Base-by-base conservation (phyloP, 129 eudicot genomes). In the Helichrysum umbraculigerum region DNA sequence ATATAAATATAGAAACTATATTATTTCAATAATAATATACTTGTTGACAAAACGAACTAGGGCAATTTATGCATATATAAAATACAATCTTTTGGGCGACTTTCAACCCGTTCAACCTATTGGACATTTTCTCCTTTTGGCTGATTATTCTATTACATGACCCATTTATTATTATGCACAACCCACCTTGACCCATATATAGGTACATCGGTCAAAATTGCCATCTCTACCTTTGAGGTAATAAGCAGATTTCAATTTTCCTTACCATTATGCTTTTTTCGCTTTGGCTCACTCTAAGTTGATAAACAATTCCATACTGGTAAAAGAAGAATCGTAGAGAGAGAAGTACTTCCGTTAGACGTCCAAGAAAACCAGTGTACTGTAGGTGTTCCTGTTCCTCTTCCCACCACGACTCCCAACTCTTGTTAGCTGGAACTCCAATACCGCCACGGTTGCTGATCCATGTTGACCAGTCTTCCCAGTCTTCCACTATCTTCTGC, bases 401-500 rank as follows among this genome's bases (percentile, higher is more conserved):
- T 47, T 86, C 93, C 99, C 99, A 95, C 99, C 99, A 95, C 1
- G 99, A 95, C 56, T 95, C 99, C 99, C 99, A 95, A 65, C 99
- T 95, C 87, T 91, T 95, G 80, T 79, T 85, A 58, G 99, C 97
- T 1, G 99, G 97, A 66, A 95, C 96, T 42, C 99, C 99, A 71
- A 95, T 89, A 2, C 99, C 99, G 3, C 99, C 99, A 17, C 71
- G 87, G 75, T 84, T 91, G 61, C 87, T 87, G 42, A 95, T 95
- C 99, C 99, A 95, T 75, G 93, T 95, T 32, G 85, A 76, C 99
- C 99, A 95, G 66, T 95, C 99, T 58, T 95, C 99, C 83, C 88
- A 87, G 70, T 95, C 99, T 65, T 95, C 99, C 35, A 91, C 97
- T 66, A 95, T 91, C 86, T 95, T 95, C 77, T 89, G 99, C 99